Base-by-base conservation (phyloP, 345 rosid species). In the Leavenworthia alabamica region DNA sequence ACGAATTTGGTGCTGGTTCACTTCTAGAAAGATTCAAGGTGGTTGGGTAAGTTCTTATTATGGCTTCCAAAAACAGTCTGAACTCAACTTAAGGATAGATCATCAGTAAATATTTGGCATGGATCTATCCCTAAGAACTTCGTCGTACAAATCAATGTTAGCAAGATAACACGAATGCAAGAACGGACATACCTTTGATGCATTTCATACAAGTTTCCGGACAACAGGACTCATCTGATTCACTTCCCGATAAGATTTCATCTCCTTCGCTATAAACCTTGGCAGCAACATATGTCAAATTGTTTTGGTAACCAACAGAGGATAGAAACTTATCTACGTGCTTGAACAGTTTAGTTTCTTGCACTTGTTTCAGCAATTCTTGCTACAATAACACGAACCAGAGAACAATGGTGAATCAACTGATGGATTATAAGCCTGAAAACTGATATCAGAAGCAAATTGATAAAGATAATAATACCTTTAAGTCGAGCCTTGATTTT, bases 161-260 rank as follows among this genome's bases (percentile, higher is more conserved):
- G n/a, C n/a, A n/a, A n/a, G n/a, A n/a, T n/a, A n/a, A n/a, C n/a
- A n/a, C n/a, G n/a, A n/a, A n/a, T n/a, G n/a, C n/a, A n/a, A n/a
- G n/a, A n/a, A n/a, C n/a, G n/a, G n/a, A n/a, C n/a, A n/a, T n/a
- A n/a, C n/a, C n/a, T 52, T 82, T 80, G 79, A 86, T 68, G 70
- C 77, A 68, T 72, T 70, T 83, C 75, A 85, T 62, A 56, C 90
- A 81, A 3, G 86, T 85, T 75, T 86, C 85, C 23, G 9, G 56
- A 43, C 93, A 89, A 66, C 82, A 81, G 9, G 68, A 73, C 47
- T 79, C 77, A 19, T 66, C 68, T 1, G 68, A 62, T n/a, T 75
- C 74, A 29, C 37, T 60, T 69, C 92, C 84, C 1, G 76, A 64
- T 43, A 84, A 74, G 72, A 74, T 65, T 72, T 82, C 79, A 35